These are phyloP conservation scores for Metschnikowia matae DNA, from an alignment of 805 yeast species.

Conservation along the genomic window DNA sequence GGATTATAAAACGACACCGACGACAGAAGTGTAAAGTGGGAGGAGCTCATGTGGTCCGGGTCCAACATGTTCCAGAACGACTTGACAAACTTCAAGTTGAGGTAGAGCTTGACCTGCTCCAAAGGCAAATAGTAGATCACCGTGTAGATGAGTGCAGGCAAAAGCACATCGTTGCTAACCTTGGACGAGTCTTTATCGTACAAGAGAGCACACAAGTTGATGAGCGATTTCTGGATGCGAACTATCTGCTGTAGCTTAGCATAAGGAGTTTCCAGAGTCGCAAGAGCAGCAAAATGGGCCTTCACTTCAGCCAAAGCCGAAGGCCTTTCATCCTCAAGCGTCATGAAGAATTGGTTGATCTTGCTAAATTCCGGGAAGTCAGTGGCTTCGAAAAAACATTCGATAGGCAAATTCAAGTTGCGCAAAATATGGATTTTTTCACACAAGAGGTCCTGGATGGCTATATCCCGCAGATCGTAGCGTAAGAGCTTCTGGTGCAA, in stretches of 20 bases:
- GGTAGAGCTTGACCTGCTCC: conserved; percentile 25
- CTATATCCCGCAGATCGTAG: conserved; percentile 37
- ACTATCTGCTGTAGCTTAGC: conserved; percentile 30
- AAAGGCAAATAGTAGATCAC: conserved; percentile 27
- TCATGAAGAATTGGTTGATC: conserved; percentile 13
- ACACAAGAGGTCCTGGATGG: conserved; percentile 32
- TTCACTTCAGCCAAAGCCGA: conserved; percentile 19
- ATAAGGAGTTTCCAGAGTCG: conserved; percentile 27
- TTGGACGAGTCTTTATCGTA: conserved; percentile 19
- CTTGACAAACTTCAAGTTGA: conserved; percentile 35
- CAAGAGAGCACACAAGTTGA: conserved; percentile 16
- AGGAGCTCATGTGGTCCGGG: conserved; percentile 22
- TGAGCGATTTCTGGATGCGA: conserved; percentile 29
- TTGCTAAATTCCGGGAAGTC: conserved; percentile 8
- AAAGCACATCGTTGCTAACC: conserved; percentile 36
- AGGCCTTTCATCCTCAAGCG: conserved; percentile 7
- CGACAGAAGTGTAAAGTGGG: conserved; percentile 11
- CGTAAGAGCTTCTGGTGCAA: conserved; percentile 38
- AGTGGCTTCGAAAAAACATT: conserved; percentile 26
- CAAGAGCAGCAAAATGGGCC: conserved; percentile 17
- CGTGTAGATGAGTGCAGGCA: conserved; percentile 37
- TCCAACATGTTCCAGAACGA: conserved; percentile 33
- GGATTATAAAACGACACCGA: conserved; percentile 15
- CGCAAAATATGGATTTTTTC: conserved; percentile 30
- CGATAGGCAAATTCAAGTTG: conserved; percentile 25